Evolutionary conservation across 2,329 filamentous ascomycete genomes (phyloP).

Genomic region (Exophiala dermatitidis): DNA sequence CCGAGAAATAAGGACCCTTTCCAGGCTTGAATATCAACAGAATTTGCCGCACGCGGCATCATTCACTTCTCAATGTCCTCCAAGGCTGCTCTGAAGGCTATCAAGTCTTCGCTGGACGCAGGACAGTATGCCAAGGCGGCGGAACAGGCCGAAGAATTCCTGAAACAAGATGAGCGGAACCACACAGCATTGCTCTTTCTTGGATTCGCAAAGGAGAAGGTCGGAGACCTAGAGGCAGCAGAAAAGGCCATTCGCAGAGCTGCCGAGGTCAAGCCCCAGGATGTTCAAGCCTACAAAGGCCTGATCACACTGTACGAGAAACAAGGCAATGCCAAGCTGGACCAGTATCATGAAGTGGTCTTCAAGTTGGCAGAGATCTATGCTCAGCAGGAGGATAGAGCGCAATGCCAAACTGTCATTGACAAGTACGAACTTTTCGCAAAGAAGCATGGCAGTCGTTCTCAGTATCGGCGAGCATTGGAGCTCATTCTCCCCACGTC

Average conservation of each 20-base stretch:
- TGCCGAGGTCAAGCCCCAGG: constrained; percentile 61
- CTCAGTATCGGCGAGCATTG: constrained; percentile 70
- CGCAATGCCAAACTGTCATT: constrained; percentile 56
- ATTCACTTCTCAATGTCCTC: constrained; percentile 36
- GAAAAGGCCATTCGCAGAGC: constrained; percentile 70
- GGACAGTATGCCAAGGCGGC: constrained; percentile 72
- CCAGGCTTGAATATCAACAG: not conserved
- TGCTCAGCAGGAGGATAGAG: constrained; percentile 54
- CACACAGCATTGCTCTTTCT: constrained; percentile 86
- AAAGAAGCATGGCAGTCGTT: constrained; percentile 61
- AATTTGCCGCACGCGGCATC: not conserved
- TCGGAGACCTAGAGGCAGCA: constrained; percentile 62
- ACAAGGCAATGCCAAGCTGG: constrained; percentile 61
- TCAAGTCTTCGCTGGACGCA: constrained; percentile 68
- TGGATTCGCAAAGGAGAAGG: constrained; percentile 75
- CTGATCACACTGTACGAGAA: constrained; percentile 79
- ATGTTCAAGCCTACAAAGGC: constrained; percentile 86
- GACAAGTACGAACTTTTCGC: constrained; percentile 74
- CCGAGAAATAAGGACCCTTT: not conserved
- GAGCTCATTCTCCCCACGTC: constrained; percentile 71
- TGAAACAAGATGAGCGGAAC: constrained; percentile 66
- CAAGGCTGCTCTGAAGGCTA: constrained; percentile 74
- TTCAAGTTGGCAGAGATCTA: constrained; percentile 69
- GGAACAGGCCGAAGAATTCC: constrained; percentile 59
- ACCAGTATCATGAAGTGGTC: constrained; percentile 66